Evolutionary conservation across 306 rosid species (phyloP).

Genomic region (Nissolia schottii): DNA sequence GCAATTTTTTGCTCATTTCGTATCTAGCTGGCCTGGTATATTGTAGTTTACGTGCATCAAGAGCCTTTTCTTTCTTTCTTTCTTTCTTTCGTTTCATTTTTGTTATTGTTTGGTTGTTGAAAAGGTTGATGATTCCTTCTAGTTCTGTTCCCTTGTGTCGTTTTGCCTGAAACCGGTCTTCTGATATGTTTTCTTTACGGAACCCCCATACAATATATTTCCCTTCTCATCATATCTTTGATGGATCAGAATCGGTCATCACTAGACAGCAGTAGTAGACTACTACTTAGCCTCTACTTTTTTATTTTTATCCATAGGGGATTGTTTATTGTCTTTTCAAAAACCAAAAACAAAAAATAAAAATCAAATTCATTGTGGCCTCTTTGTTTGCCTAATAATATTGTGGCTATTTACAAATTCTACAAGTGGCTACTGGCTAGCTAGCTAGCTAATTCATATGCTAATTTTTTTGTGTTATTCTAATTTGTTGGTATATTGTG

Average conservation of each 20-base stretch:
- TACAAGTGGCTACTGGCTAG: too few relatives aligned
- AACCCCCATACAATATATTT: not conserved
- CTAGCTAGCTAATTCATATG: not conserved
- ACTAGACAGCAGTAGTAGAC: not conserved
- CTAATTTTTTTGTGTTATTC: not conserved
- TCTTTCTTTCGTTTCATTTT: not conserved
- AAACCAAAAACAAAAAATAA: too few relatives aligned
- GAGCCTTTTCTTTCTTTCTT: not conserved
- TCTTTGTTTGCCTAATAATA: not conserved
- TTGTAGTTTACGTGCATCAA: not conserved
- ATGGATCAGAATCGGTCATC: not conserved
- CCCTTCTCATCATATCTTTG: not conserved
- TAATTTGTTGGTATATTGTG: not conserved
- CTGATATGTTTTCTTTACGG: not conserved
- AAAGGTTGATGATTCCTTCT: not conserved
- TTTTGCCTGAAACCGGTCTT: slow-evolving; percentile 13
- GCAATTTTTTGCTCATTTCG: not conserved
- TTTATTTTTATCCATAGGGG: not conserved
- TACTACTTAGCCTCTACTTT: not conserved
- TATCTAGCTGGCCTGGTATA: too few relatives aligned
- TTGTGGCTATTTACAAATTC: not conserved
- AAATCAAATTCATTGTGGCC: too few relatives aligned
- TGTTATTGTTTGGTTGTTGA: not conserved
- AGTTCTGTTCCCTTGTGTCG: slow-evolving; percentile 15
- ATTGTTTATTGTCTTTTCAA: too few relatives aligned